phyloP scores from a whole-genome alignment of 1,284 basidiomycete species.

The Trametes versicolor region DNA sequence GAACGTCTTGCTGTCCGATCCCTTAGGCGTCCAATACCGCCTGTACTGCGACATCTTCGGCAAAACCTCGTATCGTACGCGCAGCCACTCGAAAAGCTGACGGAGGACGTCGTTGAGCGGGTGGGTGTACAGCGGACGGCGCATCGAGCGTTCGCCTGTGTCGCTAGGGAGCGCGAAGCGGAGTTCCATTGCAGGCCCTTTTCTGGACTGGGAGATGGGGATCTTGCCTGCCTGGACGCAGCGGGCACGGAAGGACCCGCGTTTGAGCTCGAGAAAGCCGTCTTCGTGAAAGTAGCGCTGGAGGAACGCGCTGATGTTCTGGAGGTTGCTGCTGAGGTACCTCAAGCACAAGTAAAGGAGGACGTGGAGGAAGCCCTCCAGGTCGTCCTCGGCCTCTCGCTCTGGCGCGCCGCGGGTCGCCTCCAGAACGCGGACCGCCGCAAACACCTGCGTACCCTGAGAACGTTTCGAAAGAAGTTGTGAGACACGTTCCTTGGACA shows the following conservation, averaged over 20 bases:
- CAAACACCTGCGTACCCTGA: constrained; percentile 25
- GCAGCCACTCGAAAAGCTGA: not conserved
- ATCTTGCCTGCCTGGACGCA: not conserved
- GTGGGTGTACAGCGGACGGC: not conserved
- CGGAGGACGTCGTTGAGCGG: not conserved
- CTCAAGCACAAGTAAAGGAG: constrained; percentile 21
- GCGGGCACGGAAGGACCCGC: not conserved
- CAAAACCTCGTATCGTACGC: not conserved
- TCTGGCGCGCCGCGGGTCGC: not conserved
- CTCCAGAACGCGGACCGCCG: not conserved
- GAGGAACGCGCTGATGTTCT: not conserved
- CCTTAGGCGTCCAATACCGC: not conserved
- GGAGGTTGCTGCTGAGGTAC: constrained; percentile 14
- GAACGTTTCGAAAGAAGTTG: not conserved
- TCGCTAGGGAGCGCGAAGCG: not conserved
- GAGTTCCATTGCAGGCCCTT: not conserved
- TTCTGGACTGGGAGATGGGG: not conserved
- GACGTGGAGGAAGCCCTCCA: constrained; percentile 27
- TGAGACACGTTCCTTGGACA: not conserved
- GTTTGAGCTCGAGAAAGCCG: not conserved
- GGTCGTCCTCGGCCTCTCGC: constrained; percentile 20
- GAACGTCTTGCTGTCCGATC: not conserved
- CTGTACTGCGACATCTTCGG: too few species aligned
- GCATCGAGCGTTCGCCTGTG: not conserved
- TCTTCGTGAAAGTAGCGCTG: constrained; percentile 21